These are phyloP conservation scores for Serendipita vermifera DNA, from an alignment of 768 basidiomycete genomes.

Conservation along the genomic window DNA sequence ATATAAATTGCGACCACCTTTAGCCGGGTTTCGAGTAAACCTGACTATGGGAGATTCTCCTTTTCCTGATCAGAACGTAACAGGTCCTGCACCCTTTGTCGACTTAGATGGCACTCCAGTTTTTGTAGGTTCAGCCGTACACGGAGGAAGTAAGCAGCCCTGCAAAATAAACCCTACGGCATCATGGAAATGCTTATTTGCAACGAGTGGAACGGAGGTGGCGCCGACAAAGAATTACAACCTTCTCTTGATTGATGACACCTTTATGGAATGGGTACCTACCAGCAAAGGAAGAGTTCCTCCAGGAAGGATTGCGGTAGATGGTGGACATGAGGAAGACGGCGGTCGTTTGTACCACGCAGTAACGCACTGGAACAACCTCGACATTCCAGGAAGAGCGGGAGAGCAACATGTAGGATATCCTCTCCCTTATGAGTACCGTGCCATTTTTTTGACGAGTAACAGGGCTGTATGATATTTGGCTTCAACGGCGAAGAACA, in stretches of 20 bases:
- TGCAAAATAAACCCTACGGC: slow-evolving; percentile 68
- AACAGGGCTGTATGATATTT: no score
- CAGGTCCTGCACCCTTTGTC: slow-evolving; percentile 38
- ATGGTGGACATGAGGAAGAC: slow-evolving; percentile 63
- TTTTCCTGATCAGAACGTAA: slow-evolving; percentile 33
- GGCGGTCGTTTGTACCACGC: slow-evolving; percentile 60
- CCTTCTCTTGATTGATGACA: slow-evolving; percentile 52
- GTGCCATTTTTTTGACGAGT: no score
- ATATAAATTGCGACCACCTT: no score
- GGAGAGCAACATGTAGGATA: no score
- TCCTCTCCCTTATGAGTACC: no score
- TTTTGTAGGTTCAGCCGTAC: slow-evolving; percentile 61
- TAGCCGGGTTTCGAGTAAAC: no score
- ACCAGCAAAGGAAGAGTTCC: slow-evolving; percentile 51
- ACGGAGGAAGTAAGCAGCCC: slow-evolving; percentile 56
- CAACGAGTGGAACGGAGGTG: slow-evolving; percentile 50
- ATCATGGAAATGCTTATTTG: slow-evolving; percentile 36
- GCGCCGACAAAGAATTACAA: slow-evolving; percentile 57
- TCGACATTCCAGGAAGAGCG: slow-evolving; percentile 62
- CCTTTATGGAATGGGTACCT: slow-evolving; percentile 62
- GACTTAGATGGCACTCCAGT: slow-evolving; percentile 48
- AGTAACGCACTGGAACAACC: slow-evolving; percentile 35
- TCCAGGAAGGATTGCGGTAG: slow-evolving; percentile 41
- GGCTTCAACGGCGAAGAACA: no score
- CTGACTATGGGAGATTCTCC: no score